Base-by-base conservation (phyloP, 495 filamentous ascomycete species). In the Recurvomyces mirabilis region DNA sequence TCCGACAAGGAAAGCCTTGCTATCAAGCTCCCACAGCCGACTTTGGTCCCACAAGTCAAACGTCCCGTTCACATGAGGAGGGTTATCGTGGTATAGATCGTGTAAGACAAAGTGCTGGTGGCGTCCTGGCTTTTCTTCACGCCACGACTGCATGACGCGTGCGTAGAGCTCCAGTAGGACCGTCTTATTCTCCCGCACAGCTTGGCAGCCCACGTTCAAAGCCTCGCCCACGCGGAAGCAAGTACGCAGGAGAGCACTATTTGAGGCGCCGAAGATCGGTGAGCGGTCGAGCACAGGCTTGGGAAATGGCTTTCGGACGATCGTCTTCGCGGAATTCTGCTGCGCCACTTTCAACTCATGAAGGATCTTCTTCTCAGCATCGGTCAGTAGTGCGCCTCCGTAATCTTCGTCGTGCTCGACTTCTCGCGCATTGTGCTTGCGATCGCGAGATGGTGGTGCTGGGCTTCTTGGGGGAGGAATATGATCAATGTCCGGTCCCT, bases 171-270 rank as follows among this genome's bases (percentile, higher is more conserved):
- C 78, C 31, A 79, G 64, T 0, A 76, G 47, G 12, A 67, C 65
- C 35, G 68, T 62, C 33, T 69, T 67, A 2, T 63, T 48, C 32
- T 60, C 57, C 23, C 60, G 58, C 5, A 55, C 58, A 34, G 66
- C 68, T 31, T 67, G 60, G 26, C 51, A 56, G 28, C 64, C 68
- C 52, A 53, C 51, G 22, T 60, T 61, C 15, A 79, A 43, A 32
- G 77, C 67, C 42, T 77, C 70, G 14, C 72, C 75, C 34, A 76
- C 65, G 6, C 74, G 70, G 54, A 82, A 82, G 48, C 75, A 81
- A 2, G 70, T 74, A 26, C 74, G 69, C 3, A 79, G 59, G 11
- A 70, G 32, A 1, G 52, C 62, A 12, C 59, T 45, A 26, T 68
- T 53, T 1, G 71, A 69, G 15, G 77, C 50, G 11, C 76, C 74